Evolutionary conservation across 2,329 filamentous ascomycete species (phyloP), one percentile per base, ranked within the genome.

Genomic region (Alternaria panax): DNA sequence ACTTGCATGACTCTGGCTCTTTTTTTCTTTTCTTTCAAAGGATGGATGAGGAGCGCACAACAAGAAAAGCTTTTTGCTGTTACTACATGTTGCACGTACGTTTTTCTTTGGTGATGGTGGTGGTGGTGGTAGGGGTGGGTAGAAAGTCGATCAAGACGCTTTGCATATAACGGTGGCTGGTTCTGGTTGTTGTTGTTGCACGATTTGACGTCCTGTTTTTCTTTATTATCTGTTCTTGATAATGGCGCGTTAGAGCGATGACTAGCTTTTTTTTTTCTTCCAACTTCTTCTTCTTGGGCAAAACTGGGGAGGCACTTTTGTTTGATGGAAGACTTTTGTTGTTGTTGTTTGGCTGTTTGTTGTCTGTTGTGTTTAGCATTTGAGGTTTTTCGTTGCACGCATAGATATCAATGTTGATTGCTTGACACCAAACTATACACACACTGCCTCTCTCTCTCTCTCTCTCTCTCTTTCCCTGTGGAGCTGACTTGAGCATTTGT

Each of bases 221-320:
- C 20, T 38, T 38, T 40, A 1, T 14, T 22, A 3, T 38, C 8
- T 41, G n/a, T 51, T 51, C n/a, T 28, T 22, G 16, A n/a, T 14
- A 7, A 42, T 52, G 36, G 50, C 50, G 50, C 50, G 36, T 52
- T 52, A 52, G 50, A 51, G 48, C 48, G 48, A 48, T 48, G 45
- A 48, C 45, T 11, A 8, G 7, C 36, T 36, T 34, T n/a, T 32
- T 32, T 30, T 46, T 18, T 34, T 34, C 20, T 47, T 8, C 9
- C n/a, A n/a, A n/a, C 25, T n/a, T 45, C n/a, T 7, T 14, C 12
- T 25, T 9, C 8, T 9, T 8, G n/a, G 20, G 18, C n/a, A 22
- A 41, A 41, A 41, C 18, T 12, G 38, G 38, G 9, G 38, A 12
- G 18, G 38, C 9, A 41, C 11, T 3, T 41, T 41, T 41, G 38